Base-by-base conservation (phyloP, 176 grass and related monocot species). In the Aegilops bicornis region DNA sequence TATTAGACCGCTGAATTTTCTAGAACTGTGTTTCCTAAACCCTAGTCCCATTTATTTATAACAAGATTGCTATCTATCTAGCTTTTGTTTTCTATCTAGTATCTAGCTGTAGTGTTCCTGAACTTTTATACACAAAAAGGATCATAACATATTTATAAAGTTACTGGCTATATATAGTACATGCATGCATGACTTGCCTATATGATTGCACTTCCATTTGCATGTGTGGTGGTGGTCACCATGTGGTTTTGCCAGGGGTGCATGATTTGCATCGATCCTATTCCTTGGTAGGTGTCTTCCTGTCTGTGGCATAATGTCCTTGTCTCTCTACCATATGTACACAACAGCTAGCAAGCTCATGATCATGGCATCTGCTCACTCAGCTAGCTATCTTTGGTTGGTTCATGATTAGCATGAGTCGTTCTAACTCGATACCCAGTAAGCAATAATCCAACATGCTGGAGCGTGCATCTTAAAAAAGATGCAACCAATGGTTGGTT, bases 221-320 rank as follows among this genome's bases (percentile, higher is more conserved):
- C 80, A 79, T 80, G 85, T 89, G 67, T 87, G 77, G 82, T 88
- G 89, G 89, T 77, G 89, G 82, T 85, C 69, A 39, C 86, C 89
- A 80, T 91, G 82, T 91, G 82, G 69, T 84, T 87, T 70, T 69
- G 81, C 85, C 81, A 87, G 69, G 78, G 27, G 81, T 77, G 69
- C 80, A 80, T 90, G 77, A 87, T 90, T 90, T 87, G 82, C 89
- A 42, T 5, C 47, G 74, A 77, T 88, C 82, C 50, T 54, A 54
- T 54, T 54, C 50, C 85, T 80, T 81, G 85, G 84, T 88, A 81
- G 85, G 85, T 91, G 85, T 68, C 85, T 76, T 54, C 32, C 76
- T 87, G 77, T 58, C 76, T 20, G 76, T 70, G 69, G 82, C 86
- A 90, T 90, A 83, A 83, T 79, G 80, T 24, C 66, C 12, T 79